These are phyloP conservation scores for Cryptomeria japonica DNA, from an alignment of 75 land plant species.

Conservation along the genomic window DNA sequence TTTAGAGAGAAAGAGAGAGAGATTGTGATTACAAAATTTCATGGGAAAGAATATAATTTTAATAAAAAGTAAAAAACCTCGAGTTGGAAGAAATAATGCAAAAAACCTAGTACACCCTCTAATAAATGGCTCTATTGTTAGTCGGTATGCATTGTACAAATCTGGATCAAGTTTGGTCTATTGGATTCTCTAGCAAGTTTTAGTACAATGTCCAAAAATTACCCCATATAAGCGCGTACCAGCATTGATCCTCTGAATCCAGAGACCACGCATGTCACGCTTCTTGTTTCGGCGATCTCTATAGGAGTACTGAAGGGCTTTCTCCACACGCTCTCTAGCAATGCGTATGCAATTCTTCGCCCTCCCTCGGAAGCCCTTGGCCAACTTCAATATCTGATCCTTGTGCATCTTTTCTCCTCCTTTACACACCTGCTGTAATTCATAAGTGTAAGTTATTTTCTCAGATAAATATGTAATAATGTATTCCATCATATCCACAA, in stretches of 20 bases:
- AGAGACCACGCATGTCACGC: slow-evolving; percentile 95
- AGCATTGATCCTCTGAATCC: slow-evolving; percentile 98
- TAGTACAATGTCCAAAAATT: slow-evolving; percentile 5
- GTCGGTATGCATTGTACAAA: background rate
- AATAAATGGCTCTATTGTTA: background rate
- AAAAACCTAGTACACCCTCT: background rate
- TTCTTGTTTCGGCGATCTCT: slow-evolving; percentile 96
- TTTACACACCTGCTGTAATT: background rate
- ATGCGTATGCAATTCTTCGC: slow-evolving; percentile 97
- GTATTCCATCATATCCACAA: no score
- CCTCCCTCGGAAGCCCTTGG: slow-evolving; percentile 96
- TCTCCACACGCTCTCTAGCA: slow-evolving; percentile 96
- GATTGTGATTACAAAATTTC: background rate
- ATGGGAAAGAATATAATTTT: background rate
- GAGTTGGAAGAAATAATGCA: background rate
- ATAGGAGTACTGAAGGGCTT: slow-evolving; percentile 96
- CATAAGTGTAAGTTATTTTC: no score
- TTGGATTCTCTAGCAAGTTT: background rate
- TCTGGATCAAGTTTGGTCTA: background rate
- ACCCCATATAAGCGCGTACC: slow-evolving; percentile 91
- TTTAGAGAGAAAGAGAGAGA: no score
- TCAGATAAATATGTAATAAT: no score
- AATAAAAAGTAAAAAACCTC: background rate
- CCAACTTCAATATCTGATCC: slow-evolving; percentile 84
- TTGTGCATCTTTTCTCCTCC: slow-evolving; percentile 69